Evolutionary conservation across 352 stramenopile genomes (phyloP).

Genomic region (Phytophthora ramorum): DNA sequence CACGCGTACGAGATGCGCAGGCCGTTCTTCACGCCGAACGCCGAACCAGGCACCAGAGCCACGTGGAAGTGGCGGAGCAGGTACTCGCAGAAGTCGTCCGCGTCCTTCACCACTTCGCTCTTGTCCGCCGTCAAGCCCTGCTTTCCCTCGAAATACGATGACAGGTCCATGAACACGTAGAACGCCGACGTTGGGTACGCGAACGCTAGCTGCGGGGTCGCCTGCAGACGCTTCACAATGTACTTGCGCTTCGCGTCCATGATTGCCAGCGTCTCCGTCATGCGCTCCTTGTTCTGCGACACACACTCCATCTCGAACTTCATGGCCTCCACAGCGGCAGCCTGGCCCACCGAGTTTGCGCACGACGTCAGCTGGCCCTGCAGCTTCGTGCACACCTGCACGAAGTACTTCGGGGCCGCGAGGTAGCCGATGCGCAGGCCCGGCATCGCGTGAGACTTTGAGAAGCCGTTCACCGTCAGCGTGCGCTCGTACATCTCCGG

Average conservation of each 20-base stretch:
- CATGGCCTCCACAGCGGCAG: slow-evolving; percentile 91
- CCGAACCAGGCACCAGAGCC: slow-evolving; percentile 95
- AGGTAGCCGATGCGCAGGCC: slow-evolving; percentile 95
- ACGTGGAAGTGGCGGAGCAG: slow-evolving; percentile 93
- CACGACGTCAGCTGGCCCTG: slow-evolving; percentile 97
- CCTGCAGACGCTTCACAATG: slow-evolving; percentile 80
- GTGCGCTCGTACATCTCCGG: slow-evolving; percentile 92
- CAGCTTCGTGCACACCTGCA: slow-evolving; percentile 90
- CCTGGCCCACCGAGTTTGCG: slow-evolving; percentile 92
- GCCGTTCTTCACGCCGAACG: slow-evolving; percentile 93
- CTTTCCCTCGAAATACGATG: slow-evolving; percentile 77
- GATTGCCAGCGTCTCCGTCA: slow-evolving; percentile 55
- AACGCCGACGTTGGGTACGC: slow-evolving; percentile 94
- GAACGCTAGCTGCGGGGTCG: slow-evolving; percentile 86
- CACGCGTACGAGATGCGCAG: slow-evolving; percentile 98
- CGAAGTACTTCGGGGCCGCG: slow-evolving; percentile 78
- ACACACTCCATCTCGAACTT: slow-evolving; percentile 80
- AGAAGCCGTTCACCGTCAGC: slow-evolving; percentile 97
- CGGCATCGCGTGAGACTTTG: slow-evolving; percentile 97
- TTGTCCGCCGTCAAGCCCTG: slow-evolving; percentile 44
- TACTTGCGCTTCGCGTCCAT: slow-evolving; percentile 93
- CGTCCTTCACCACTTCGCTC: slow-evolving; percentile 53
- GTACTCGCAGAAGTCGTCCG: slow-evolving; percentile 91
- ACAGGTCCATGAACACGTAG: slow-evolving; percentile 96
- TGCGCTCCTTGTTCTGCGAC: slow-evolving; percentile 52